Evolutionary conservation across 495 filamentous ascomycete species (phyloP), one percentile per base, ranked within the genome.

Genomic region (Annulohypoxylon stygium): DNA sequence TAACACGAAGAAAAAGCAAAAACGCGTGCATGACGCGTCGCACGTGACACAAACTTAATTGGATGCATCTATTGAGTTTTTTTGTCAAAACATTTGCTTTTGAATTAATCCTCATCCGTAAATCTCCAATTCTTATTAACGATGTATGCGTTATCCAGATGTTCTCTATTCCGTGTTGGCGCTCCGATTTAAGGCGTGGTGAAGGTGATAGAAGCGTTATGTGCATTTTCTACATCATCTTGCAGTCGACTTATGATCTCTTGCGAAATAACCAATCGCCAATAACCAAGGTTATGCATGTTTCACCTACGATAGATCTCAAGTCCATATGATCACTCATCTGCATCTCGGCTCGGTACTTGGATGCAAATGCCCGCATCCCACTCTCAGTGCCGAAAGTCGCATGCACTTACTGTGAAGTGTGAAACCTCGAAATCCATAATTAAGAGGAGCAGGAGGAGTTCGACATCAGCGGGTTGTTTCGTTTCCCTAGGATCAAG

Each of bases 11-110:
- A 50, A 54, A 26, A 54, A 41, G 16, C n/a, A 16, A 6, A 54
- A 34, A 43, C 71, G 71, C 71, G 71, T 45, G 33, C 26, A 20
- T 67, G 66, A 61, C 71, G 57, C 71, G 71, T 4, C 2, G 14
- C 71, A 74, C 71, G 71, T 74, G 71, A 74, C 8, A 34, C 14
- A 36, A 25, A 25, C 47, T 23, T 12, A 50, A 50, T 16, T 6
- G 30, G 30, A 30, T 30, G 30, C 5, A 30, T 30, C 30, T 30
- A 30, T 30, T 1, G 30, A 30, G 30, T 1, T 1, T 4, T 43
- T 33, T 4, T 59, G 20, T 41, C 18, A 3, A 16, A 18, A 2
- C 45, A 30, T 26, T 34, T 18, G 14, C 16, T 51, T 39, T 67
- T 30, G 12, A 60, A 51, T 51, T 60, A 2, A 41, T 45, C 9